A percentile compares a stretch with the other conserved stretches of the same genome.
phyloP scores from a whole-genome alignment of 179 eudicot genomes.

The Nepenthes alata region DNA sequence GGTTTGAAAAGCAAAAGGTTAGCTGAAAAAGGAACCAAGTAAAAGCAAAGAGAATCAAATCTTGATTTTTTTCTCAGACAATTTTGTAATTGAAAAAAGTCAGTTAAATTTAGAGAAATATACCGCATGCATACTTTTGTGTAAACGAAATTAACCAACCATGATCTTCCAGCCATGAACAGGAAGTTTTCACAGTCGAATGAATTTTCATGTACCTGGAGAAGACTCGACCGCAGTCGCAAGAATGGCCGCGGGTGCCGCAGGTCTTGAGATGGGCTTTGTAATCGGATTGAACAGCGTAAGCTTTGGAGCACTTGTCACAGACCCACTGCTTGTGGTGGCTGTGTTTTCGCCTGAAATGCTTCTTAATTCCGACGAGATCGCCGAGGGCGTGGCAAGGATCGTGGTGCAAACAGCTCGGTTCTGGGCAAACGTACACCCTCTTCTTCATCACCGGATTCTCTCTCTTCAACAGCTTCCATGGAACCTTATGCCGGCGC shows the following conservation, averaged over 20 bases:
- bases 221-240: slow-evolving; percentile 95
- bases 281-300: slow-evolving; percentile 90
- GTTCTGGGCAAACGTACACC: slow-evolving; percentile 88
- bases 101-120: no score
- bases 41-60: no score
- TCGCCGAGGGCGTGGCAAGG: slow-evolving; percentile 93
- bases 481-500: slow-evolving; percentile 78
- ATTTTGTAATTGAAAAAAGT: no score
- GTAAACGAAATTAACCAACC: no score
- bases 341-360: slow-evolving; percentile 76
- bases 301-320: slow-evolving; percentile 73
- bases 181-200: no score
- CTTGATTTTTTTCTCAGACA: no score
- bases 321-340: slow-evolving; percentile 87
- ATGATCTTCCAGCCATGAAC: no score
- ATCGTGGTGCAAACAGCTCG: slow-evolving; percentile 79
- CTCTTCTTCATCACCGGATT: slow-evolving; percentile 46
- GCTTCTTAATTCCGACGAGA: slow-evolving; percentile 85
- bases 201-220: slow-evolving; percentile 37
- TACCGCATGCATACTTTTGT: no score
- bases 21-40: background rate
- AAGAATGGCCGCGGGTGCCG: slow-evolving; percentile 90
- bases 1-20: no score
- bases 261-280: slow-evolving; percentile 96
- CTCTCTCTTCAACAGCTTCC: slow-evolving; percentile 84